Percentiles rank a stretch among this genome's conserved stretches.
These are phyloP conservation scores for Pseudozyma pruni DNA, from an alignment of 1,284 basidiomycete genomes.

Conservation along the genomic window DNA sequence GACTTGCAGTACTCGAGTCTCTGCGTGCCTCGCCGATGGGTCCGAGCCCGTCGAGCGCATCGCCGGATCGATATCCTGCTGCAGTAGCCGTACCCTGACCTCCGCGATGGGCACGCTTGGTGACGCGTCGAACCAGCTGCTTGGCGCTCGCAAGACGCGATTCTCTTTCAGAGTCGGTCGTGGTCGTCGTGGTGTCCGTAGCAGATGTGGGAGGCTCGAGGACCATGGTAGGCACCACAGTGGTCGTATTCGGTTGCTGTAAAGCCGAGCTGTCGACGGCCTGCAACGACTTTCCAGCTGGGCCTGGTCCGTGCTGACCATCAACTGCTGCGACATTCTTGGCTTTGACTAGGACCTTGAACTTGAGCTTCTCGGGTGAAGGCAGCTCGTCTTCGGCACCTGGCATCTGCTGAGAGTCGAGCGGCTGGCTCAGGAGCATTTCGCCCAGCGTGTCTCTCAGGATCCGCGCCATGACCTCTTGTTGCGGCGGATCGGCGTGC, in stretches of 20 bases:
- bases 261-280: not conserved
- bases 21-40: not conserved
- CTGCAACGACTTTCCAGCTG: conserved; percentile 2
- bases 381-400: conserved; percentile 72
- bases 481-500: conserved; percentile 84
- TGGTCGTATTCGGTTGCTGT: conserved; percentile 4
- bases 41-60: conserved; percentile 4
- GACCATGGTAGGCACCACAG: conserved; percentile 16
- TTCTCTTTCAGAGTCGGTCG: conserved; percentile 47
- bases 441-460: conserved; percentile 83
- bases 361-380: conserved; percentile 85
- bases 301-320: conserved; percentile 8
- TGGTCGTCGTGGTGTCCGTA: conserved; percentile 33
- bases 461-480: conserved; percentile 82
- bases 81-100: not conserved
- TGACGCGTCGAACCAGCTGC: conserved; percentile 47
- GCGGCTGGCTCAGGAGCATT: conserved; percentile 70
- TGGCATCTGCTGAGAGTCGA: conserved; percentile 69
- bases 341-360: conserved; percentile 83
- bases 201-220: conserved; percentile 26
- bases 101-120: conserved; percentile 20
- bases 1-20: not conserved
- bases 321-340: conserved; percentile 49
- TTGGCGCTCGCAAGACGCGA: conserved; percentile 46
- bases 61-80: conserved; percentile 9